A percentile compares a stretch with the other conserved stretches of the same genome.
phyloP scores from a whole-genome alignment of 306 rosid genomes.

The Ochetophila trinervis region DNA sequence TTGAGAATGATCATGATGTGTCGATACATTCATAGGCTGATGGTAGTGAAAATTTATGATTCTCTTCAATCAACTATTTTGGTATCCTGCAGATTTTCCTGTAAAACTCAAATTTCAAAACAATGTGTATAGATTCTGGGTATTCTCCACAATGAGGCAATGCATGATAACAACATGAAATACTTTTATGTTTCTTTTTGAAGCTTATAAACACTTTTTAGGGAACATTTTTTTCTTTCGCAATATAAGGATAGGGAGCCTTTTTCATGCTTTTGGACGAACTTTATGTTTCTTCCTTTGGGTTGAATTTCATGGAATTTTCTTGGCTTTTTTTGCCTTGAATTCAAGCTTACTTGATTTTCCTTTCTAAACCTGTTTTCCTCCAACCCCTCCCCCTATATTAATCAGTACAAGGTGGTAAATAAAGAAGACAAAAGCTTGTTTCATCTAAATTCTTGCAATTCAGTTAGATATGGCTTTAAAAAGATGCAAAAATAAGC shows the following conservation, averaged over 20 bases:
- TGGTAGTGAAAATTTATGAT: slow-evolving; percentile 20
- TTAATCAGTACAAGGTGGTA: neutral
- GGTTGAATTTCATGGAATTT: too few relatives aligned
- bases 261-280: too few relatives aligned
- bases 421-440: neutral
- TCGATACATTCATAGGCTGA: slow-evolving; percentile 4
- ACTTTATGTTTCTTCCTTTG: too few relatives aligned
- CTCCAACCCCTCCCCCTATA: too few relatives aligned
- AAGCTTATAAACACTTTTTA: too few relatives aligned
- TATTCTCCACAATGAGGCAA: slow-evolving; percentile 17
- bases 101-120: slow-evolving; percentile 26
- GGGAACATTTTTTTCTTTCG: too few relatives aligned
- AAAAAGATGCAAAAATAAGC: neutral
- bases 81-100: slow-evolving; percentile 42
- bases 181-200: too few relatives aligned
- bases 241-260: too few relatives aligned
- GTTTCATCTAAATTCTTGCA: neutral
- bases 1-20: slow-evolving; percentile 1
- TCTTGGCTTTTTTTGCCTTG: too few relatives aligned
- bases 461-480: neutral
- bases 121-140: neutral
- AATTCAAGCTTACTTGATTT: too few relatives aligned
- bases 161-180: neutral
- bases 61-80: slow-evolving; percentile 29
- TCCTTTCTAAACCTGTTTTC: too few relatives aligned